phyloP scores from a whole-genome alignment of 1,139 yeast species.

The Taphrina sp. region DNA sequence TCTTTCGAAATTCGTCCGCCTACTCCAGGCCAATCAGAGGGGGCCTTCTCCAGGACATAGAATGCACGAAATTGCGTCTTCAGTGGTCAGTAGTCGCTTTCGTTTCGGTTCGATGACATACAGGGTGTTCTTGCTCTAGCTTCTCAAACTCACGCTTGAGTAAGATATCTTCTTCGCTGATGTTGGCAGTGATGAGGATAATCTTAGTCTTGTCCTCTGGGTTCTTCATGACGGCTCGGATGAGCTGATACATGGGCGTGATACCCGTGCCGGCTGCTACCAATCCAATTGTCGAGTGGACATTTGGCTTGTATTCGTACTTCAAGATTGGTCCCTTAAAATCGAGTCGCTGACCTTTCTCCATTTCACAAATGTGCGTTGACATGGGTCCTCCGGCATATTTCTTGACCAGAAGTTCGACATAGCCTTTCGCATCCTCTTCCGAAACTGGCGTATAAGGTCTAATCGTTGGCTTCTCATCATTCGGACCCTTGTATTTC shows the following conservation, averaged over 20 bases:
- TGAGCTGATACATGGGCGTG: conserved; percentile 81
- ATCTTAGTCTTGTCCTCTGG: conserved; percentile 84
- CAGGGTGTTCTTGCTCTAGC: conserved; percentile 63
- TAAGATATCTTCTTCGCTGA: conserved; percentile 72
- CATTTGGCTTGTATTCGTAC: conserved; percentile 89
- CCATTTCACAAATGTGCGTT: conserved; percentile 65
- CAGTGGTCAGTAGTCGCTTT: too few species aligned
- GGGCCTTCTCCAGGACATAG: conserved; percentile 74
- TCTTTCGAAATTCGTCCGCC: conserved; percentile 75
- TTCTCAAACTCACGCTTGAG: conserved; percentile 71
- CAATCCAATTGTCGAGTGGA: conserved; percentile 73
- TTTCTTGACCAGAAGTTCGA: conserved; percentile 79
- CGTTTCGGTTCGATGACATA: too few species aligned
- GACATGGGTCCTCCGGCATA: conserved; percentile 86
- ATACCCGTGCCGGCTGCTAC: conserved; percentile 94
- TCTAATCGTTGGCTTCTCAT: conserved; percentile 86
- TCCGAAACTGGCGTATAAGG: conserved; percentile 94
- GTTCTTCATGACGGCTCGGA: conserved; percentile 66
- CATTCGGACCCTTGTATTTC: conserved; percentile 69
- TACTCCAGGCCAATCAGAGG: conserved; percentile 53
- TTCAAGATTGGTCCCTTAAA: conserved; percentile 94
- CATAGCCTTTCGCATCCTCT: conserved; percentile 63
- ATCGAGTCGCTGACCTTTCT: conserved; percentile 75
- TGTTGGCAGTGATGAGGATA: conserved; percentile 74
- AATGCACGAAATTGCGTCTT: conserved; percentile 69